Percentiles rank a stretch among this genome's conserved stretches.
phyloP scores from a whole-genome alignment of 1,284 basidiomycete genomes.

The Leccinum subrobustum region DNA sequence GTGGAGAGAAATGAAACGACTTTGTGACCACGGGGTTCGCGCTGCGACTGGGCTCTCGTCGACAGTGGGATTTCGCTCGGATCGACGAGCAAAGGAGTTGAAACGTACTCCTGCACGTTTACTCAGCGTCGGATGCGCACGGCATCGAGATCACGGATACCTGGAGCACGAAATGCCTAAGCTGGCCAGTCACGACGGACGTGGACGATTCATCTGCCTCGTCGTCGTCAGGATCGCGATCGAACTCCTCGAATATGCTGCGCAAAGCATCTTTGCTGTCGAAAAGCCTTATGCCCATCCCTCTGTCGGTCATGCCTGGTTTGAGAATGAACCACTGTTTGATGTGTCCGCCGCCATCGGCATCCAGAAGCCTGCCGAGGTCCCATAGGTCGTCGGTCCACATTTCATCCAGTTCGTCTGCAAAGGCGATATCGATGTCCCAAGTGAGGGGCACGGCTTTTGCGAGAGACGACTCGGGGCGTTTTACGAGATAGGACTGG shows the following conservation, averaged over 20 bases:
- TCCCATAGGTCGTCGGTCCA: constrained; percentile 95
- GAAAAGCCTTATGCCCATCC: constrained; percentile 93
- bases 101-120: constrained; percentile 73
- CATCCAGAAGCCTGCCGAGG: constrained; percentile 63
- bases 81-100: constrained; percentile 75
- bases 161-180: constrained; percentile 97
- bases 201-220: constrained; percentile 42
- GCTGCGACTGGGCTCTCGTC: constrained; percentile 15
- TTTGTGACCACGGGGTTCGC: constrained; percentile 58
- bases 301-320: constrained; percentile 96
- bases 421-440: constrained; percentile 87
- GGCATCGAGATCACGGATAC: constrained; percentile 39
- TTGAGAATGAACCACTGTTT: constrained; percentile 91
- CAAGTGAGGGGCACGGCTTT: constrained; percentile 76
- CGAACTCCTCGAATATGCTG: constrained; percentile 84
- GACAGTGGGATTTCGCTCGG: constrained; percentile 46
- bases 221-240: constrained; percentile 50
- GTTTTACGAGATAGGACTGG: constrained; percentile 73
- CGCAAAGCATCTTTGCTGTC: constrained; percentile 73
- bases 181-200: constrained; percentile 78
- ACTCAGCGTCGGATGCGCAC: constrained; percentile 8
- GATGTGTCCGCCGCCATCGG: constrained; percentile 24
- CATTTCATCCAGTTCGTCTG: constrained; percentile 94
- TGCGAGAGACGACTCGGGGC: constrained; percentile 54
- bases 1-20: constrained; percentile 39